These are phyloP conservation scores for Pseudogymnoascus sp. DNA, from an alignment of 2,329 filamentous ascomycete genomes.

Conservation along the genomic window DNA sequence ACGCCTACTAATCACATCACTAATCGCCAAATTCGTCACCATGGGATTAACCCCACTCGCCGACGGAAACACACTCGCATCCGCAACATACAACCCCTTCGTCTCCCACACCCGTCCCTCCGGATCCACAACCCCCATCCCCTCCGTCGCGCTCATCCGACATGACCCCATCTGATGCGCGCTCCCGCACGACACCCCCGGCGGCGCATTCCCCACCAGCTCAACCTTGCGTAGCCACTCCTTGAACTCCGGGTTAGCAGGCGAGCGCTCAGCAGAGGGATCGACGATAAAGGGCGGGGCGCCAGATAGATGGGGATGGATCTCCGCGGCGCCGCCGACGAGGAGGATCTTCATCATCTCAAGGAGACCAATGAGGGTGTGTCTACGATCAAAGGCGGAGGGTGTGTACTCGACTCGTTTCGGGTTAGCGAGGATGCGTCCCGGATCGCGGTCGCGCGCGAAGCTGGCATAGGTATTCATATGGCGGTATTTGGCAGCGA, in stretches of 20 bases:
- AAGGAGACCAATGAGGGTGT: conserved; percentile 67
- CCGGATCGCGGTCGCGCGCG: conserved; percentile 68
- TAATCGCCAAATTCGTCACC: conserved; percentile 68
- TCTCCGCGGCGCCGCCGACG: conserved; percentile 70
- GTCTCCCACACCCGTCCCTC: conserved; percentile 59
- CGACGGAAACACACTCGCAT: conserved; percentile 69
- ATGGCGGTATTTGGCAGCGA: conserved; percentile 60
- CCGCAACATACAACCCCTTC: conserved; percentile 61
- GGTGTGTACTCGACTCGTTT: conserved; percentile 62
- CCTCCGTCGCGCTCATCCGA: conserved; percentile 53
- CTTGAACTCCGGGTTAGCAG: conserved; percentile 48
- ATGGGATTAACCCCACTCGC: conserved; percentile 78
- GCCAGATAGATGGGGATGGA: conserved; percentile 59
- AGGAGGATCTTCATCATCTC: conserved; percentile 72
- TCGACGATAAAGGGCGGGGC: conserved; percentile 52
- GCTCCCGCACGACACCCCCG: conserved; percentile 51
- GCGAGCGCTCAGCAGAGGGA: neutral
- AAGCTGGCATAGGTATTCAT: conserved; percentile 69
- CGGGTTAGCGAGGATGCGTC: conserved; percentile 53
- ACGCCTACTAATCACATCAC: conserved; percentile 57
- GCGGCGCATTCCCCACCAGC: conserved; percentile 44
- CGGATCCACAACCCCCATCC: conserved; percentile 52
- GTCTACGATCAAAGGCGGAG: conserved; percentile 65
- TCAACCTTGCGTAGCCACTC: conserved; percentile 52
- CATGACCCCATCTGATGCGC: conserved; percentile 82